Evolutionary conservation across 805 yeast species (phyloP).

Genomic region (Wickerhamomyces sydowiorum): DNA sequence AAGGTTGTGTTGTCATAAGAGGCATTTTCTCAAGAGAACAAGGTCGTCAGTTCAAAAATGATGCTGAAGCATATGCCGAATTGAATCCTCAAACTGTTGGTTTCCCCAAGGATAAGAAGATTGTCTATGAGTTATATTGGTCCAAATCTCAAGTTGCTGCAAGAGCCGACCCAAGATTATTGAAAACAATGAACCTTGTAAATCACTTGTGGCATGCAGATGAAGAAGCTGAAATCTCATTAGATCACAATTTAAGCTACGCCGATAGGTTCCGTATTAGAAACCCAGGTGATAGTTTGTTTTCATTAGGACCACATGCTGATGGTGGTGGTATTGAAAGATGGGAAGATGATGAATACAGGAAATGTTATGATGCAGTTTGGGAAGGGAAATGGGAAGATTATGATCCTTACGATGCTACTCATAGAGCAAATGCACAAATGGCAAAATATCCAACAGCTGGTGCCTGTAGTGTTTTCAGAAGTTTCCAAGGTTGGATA

Average conservation of each 20-base stretch:
- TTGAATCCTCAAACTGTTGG: constrained; percentile 27
- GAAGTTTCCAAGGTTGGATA: constrained; percentile 41
- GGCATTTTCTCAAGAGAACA: constrained; percentile 24
- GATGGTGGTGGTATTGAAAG: constrained; percentile 39
- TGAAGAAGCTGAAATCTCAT: constrained; percentile 24
- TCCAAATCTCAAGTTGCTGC: constrained; percentile 32
- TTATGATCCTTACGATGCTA: constrained; percentile 34
- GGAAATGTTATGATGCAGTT: constrained; percentile 30
- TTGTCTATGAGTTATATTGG: constrained; percentile 33
- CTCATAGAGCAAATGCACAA: constrained; percentile 28
- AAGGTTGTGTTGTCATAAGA: constrained; percentile 28
- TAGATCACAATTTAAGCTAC: constrained; percentile 29
- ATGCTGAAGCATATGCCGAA: constrained; percentile 21
- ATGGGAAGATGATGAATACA: constrained; percentile 38
- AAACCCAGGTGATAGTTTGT: constrained; percentile 28
- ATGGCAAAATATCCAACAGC: constrained; percentile 27
- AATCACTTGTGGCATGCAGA: constrained; percentile 24
- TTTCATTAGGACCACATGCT: constrained; percentile 32
- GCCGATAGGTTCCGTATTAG: constrained; percentile 39
- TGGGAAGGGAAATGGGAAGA: constrained; percentile 37
- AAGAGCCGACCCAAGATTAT: constrained; percentile 31
- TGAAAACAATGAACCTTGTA: constrained; percentile 23
- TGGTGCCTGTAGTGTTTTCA: constrained; percentile 27
- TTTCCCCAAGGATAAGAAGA: constrained; percentile 17
- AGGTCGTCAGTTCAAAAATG: constrained; percentile 20